Conservation (phyloP, 306 rosid species). For the Cucumis cinereus region DNA sequence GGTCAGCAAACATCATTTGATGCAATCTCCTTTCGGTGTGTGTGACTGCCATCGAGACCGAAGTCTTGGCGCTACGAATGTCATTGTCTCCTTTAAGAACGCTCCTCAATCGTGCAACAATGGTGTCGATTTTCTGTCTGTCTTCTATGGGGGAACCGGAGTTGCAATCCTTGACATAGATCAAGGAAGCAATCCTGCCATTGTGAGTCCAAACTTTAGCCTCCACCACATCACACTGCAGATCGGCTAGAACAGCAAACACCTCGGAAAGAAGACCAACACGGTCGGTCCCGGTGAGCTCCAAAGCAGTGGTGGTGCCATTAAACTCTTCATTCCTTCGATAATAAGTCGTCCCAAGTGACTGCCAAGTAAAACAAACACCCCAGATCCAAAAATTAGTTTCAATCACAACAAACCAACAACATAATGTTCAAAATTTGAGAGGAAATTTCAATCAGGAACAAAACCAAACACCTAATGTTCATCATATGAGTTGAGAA, state of each 20-base stretch:
- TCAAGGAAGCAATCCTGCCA: constrained; percentile 78
- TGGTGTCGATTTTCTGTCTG: constrained; percentile 41
- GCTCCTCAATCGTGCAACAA: constrained; percentile 64
- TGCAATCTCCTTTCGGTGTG: constrained; percentile 82
- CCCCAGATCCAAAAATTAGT: neutral
- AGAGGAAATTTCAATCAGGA: neutral
- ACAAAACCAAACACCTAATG: neutral
- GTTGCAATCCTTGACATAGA: constrained; percentile 46
- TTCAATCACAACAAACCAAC: neutral
- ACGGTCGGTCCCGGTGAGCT: constrained; percentile 80
- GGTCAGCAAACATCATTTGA: constrained; percentile 90
- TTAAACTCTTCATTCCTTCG: constrained; percentile 22
- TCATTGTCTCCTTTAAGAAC: constrained; percentile 83
- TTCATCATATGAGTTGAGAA: neutral
- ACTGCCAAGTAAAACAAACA: constrained; percentile 21
- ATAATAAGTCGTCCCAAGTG: constrained; percentile 51
- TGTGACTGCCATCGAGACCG: constrained; percentile 51
- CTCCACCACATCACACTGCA: constrained; percentile 86
- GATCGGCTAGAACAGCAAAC: constrained; percentile 77
- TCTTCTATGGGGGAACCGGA: constrained; percentile 73
- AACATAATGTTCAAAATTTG: neutral
- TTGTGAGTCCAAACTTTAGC: constrained; percentile 94
- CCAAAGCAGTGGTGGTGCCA: constrained; percentile 56
- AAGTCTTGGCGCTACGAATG: constrained; percentile 67
- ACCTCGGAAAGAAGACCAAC: constrained; percentile 89